Evolutionary conservation across 768 basidiomycete genomes (phyloP).

Genomic region (Hygrophorus russula): DNA sequence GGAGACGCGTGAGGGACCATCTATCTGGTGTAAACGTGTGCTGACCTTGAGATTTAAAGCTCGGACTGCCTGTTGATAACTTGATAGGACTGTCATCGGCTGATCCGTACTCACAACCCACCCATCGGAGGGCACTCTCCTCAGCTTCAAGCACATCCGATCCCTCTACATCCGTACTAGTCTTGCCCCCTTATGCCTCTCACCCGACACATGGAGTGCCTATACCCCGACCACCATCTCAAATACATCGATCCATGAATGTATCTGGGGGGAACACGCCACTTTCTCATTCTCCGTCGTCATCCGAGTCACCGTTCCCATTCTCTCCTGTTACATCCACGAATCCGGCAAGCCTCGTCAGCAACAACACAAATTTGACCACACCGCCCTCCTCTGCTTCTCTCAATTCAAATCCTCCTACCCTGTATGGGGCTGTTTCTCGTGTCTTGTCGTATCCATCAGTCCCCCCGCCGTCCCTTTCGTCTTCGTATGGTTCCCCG

Average conservation of each 20-base stretch:
- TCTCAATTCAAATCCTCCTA: slow-evolving; percentile 30
- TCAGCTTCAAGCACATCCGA: slow-evolving; percentile 26
- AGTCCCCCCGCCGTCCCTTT: slow-evolving; percentile 74
- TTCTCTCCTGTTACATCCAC: slow-evolving; percentile 49
- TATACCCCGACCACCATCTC: slow-evolving; percentile 62
- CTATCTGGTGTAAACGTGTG: slow-evolving; percentile 2
- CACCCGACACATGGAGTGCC: slow-evolving; percentile 48
- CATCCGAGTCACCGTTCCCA: slow-evolving; percentile 55
- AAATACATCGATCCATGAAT: slow-evolving; percentile 44
- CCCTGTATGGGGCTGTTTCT: slow-evolving; percentile 20
- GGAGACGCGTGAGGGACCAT: slow-evolving; percentile 50
- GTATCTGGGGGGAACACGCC: slow-evolving; percentile 48
- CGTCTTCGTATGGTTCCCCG: slow-evolving; percentile 69
- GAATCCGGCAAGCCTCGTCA: slow-evolving; percentile 44
- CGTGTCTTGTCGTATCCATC: slow-evolving; percentile 63
- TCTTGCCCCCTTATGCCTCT: slow-evolving; percentile 19
- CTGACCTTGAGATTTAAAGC: slow-evolving; percentile 24
- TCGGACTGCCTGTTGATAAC: slow-evolving; percentile 70
- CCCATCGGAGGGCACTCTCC: slow-evolving; percentile 30
- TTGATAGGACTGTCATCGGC: slow-evolving; percentile 57
- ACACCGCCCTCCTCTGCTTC: slow-evolving; percentile 63
- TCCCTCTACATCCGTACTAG: slow-evolving; percentile 33
- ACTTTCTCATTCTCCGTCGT: slow-evolving; percentile 54
- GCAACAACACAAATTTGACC: slow-evolving; percentile 53
- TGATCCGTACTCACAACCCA: slow-evolving; percentile 65